Conservation (phyloP, 768 basidiomycete genomes). For the Boletus reticulatus region DNA sequence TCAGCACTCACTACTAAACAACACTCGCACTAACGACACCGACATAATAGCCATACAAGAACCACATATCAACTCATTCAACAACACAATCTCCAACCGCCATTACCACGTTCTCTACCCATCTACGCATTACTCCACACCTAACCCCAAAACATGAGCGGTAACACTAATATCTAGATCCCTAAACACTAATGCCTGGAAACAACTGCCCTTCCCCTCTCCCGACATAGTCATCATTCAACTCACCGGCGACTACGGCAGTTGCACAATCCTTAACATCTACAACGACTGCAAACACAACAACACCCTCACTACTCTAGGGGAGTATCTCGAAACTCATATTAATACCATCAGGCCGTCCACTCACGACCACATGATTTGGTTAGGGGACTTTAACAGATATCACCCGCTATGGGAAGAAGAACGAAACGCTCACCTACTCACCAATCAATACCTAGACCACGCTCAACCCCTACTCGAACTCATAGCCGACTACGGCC, state of each 20-base stretch:
- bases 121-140: no score
- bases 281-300: not conserved
- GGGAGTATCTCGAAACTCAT: not conserved
- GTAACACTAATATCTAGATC: no score
- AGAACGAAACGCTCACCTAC: constrained; percentile 18
- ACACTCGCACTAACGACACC: accelerated
- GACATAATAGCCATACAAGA: not conserved
- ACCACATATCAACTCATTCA: not conserved
- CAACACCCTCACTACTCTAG: not conserved
- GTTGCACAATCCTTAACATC: not conserved
- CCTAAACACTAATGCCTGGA: not conserved
- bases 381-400: constrained; percentile 32
- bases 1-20: not conserved
- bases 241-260: not conserved
- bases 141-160: not conserved
- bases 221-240: not conserved
- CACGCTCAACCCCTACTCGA: not conserved
- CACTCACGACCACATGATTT: constrained; percentile 11
- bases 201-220: not conserved
- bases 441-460: constrained; percentile 4
- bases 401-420: constrained; percentile 35
- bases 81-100: not conserved
- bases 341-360: not conserved
- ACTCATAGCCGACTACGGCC: constrained; percentile 6
- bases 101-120: no score